Conservation (phyloP, 2,329 filamentous ascomycete genomes). For the Cercospora brassicicola region DNA sequence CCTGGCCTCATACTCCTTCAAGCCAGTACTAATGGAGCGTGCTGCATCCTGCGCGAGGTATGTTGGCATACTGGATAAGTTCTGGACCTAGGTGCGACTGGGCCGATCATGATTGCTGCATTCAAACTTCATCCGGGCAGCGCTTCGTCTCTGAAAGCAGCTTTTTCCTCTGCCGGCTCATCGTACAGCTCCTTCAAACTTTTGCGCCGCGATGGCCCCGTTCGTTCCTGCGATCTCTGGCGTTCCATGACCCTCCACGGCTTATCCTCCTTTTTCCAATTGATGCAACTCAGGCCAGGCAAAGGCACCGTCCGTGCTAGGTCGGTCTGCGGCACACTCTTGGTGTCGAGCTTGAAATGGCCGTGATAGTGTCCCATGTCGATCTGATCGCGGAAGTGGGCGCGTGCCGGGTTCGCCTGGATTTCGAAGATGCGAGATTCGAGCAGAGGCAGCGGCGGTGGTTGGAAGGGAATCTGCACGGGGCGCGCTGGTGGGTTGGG, state of each 20-base stretch:
- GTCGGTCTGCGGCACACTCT: conserved; percentile 39
- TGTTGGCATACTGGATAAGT: neutral
- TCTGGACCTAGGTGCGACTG: neutral
- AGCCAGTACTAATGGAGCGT: neutral
- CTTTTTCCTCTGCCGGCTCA: conserved; percentile 19
- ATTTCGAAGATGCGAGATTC: conserved; percentile 44
- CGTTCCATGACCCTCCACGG: conserved; percentile 36
- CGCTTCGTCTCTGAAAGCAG: conserved; percentile 8
- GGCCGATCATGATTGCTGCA: neutral
- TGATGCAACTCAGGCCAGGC: conserved; percentile 45
- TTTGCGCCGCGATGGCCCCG: conserved; percentile 35
- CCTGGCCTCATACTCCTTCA: neutral
- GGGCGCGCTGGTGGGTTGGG: conserved; percentile 17
- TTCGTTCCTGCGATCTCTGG: conserved; percentile 33
- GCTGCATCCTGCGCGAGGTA: neutral
- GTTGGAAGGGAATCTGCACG: conserved; percentile 21
- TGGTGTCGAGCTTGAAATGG: conserved; percentile 32
- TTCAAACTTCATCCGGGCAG: conserved; percentile 10
- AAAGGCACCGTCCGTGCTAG: conserved; percentile 44
- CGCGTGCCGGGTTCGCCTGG: conserved; percentile 41
- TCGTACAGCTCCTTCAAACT: conserved; percentile 35
- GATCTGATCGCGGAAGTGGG: conserved; percentile 46
- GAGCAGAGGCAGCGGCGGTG: conserved; percentile 18
- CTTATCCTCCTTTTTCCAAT: conserved; percentile 41
- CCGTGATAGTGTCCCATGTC: conserved; percentile 39